Evolutionary conservation across 345 rosid species (phyloP).

Genomic region (Aquilaria sinensis): DNA sequence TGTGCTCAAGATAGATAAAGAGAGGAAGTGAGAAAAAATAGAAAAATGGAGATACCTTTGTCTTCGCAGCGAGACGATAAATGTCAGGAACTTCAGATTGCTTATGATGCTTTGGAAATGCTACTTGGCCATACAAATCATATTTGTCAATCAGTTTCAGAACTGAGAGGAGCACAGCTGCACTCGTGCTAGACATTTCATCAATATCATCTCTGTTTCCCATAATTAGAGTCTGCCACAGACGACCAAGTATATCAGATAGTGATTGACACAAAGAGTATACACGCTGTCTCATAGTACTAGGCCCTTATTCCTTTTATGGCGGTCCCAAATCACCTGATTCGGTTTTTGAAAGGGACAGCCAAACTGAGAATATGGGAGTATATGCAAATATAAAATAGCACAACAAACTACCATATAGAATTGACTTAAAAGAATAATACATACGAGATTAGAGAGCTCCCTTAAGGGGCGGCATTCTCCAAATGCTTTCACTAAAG

Average conservation of each 20-base stretch:
- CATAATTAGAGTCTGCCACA: constrained; percentile 99
- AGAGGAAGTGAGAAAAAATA: too few relatives aligned
- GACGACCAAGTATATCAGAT: too few relatives aligned
- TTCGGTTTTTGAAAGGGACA: too few relatives aligned
- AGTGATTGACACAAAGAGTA: too few relatives aligned
- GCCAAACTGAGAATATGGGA: too few relatives aligned
- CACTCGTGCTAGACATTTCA: constrained; percentile 93
- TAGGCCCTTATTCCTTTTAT: too few relatives aligned
- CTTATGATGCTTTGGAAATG: constrained; percentile 98
- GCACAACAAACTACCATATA: too few relatives aligned
- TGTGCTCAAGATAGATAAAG: too few relatives aligned
- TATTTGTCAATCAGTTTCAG: constrained; percentile 95
- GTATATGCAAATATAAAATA: too few relatives aligned
- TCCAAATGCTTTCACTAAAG: constrained; percentile 97
- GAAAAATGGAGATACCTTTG: constrained; percentile 87
- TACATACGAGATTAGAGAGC: constrained; percentile 89
- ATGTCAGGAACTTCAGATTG: constrained; percentile 95
- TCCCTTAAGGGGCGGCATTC: constrained; percentile 97
- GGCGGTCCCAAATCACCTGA: too few relatives aligned
- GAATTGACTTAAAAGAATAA: too few relatives aligned
- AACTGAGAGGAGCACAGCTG: constrained; percentile 89
- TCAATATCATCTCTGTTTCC: constrained; percentile 98
- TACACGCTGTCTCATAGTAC: too few relatives aligned
- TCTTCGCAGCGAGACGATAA: constrained; percentile 95
- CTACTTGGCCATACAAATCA: constrained; percentile 99